Evolutionary conservation across 1,284 basidiomycete species (phyloP).

Genomic region (Cryptococcus sp.): DNA sequence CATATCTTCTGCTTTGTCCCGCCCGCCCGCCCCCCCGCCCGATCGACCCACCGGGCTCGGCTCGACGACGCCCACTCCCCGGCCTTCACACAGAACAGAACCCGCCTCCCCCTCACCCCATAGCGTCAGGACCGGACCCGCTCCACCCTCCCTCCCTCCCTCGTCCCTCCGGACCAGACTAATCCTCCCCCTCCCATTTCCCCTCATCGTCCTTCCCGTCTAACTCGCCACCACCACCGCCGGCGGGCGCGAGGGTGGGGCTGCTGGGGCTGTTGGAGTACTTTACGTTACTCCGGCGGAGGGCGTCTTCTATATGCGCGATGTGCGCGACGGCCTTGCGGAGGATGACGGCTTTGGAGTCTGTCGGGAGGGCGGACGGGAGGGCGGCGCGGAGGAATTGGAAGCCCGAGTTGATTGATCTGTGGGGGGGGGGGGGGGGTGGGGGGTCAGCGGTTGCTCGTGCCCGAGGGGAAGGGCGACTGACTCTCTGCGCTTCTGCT

Average conservation of each 20-base stretch:
- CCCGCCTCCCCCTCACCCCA: background rate
- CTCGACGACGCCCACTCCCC: too few relatives aligned
- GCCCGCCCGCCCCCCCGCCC: too few relatives aligned
- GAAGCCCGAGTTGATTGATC: conserved; percentile 47
- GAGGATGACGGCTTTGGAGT: conserved; percentile 46
- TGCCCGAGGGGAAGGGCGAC: conserved; percentile 12
- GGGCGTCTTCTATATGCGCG: conserved; percentile 31
- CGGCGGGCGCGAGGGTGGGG: conserved; percentile 1
- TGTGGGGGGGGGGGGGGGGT: too few relatives aligned
- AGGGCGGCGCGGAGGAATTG: conserved; percentile 32
- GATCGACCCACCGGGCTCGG: too few relatives aligned
- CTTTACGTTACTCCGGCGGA: conserved; percentile 26
- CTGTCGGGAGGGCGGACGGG: conserved; percentile 35
- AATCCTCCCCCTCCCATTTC: background rate
- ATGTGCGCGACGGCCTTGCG: conserved; percentile 46
- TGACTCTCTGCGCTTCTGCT: conserved; percentile 49
- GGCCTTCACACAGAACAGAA: background rate
- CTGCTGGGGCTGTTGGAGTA: conserved; percentile 6
- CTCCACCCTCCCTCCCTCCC: background rate
- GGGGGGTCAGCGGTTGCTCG: too few relatives aligned
- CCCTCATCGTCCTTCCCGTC: background rate
- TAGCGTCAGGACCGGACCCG: too few relatives aligned
- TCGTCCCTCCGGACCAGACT: background rate
- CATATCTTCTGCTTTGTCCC: too few relatives aligned
- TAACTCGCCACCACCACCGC: background rate